Percentiles rank a stretch among this genome's conserved stretches.
Conservation (phyloP, 352 stramenopile genomes). For the Thraustotheca clavata region DNA sequence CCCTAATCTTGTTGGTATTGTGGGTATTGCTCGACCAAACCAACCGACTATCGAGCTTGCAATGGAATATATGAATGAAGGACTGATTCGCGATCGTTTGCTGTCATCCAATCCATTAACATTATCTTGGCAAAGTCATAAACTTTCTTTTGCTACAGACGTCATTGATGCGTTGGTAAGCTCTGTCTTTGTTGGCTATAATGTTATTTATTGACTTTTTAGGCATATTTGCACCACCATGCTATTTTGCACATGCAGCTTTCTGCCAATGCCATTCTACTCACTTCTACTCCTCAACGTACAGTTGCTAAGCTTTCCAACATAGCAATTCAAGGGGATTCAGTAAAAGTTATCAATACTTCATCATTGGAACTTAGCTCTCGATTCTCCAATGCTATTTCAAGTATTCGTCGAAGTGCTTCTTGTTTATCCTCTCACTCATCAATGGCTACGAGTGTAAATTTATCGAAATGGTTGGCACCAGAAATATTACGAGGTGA, state of each 20-base stretch:
- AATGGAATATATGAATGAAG: slow-evolving; percentile 4
- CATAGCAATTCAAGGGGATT: neutral
- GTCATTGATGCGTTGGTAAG: slow-evolving; percentile 6
- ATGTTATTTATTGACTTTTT: neutral
- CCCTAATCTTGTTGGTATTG: slow-evolving; percentile 2
- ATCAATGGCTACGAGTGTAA: neutral
- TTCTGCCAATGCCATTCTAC: neutral
- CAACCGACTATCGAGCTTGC: neutral
- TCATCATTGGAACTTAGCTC: too few species aligned
- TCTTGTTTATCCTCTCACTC: neutral
- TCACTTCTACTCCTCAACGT: neutral
- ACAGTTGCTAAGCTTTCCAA: neutral
- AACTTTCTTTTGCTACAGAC: slow-evolving; percentile 10
- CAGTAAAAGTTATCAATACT: too few species aligned
- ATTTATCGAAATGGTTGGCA: slow-evolving; percentile 15
- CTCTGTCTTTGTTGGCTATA: neutral
- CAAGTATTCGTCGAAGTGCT: neutral
- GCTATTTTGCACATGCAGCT: neutral
- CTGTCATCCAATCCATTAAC: neutral
- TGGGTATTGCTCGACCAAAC: neutral
- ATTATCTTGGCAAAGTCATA: neutral
- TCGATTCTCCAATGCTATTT: too few species aligned
- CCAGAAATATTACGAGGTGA: slow-evolving; percentile 16
- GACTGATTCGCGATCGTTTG: neutral
- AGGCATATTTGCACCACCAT: slow-evolving; percentile 2